These are phyloP conservation scores for Tagetes erecta DNA, from an alignment of 129 eudicot genomes.

Conservation along the genomic window DNA sequence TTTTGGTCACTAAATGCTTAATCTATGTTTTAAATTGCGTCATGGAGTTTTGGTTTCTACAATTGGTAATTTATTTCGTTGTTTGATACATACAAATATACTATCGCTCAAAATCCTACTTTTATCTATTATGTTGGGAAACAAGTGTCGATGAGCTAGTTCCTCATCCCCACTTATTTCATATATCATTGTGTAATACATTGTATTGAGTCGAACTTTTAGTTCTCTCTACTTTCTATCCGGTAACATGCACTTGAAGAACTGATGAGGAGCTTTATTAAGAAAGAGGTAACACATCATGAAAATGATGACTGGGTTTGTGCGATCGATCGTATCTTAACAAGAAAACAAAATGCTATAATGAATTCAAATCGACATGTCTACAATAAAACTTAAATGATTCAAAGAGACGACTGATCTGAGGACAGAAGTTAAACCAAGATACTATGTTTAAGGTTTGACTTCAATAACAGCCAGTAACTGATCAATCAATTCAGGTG, in stretches of 20 bases:
- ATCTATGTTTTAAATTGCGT: too few species aligned
- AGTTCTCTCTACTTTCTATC: too few species aligned
- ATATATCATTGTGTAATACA: too few species aligned
- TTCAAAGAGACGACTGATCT: not conserved
- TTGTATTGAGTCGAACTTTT: too few species aligned
- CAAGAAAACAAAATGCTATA: not conserved
- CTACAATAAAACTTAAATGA: not conserved
- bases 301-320: not conserved
- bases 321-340: not conserved
- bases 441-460: not conserved
- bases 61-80: too few species aligned
- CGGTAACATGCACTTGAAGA: not conserved
- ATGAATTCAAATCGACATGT: not conserved
- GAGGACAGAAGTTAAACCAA: not conserved
- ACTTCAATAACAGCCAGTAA: not conserved
- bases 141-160: too few species aligned
- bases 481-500: constrained; percentile 24
- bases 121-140: too few species aligned
- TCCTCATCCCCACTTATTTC: too few species aligned
- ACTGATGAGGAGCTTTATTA: not conserved
- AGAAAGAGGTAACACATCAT: not conserved
- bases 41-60: too few species aligned
- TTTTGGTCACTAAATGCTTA: too few species aligned
- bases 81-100: too few species aligned
- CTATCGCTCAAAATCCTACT: too few species aligned